A percentile compares a stretch with the other conserved stretches of the same genome.
Evolutionary conservation across 306 rosid species (phyloP).

Genomic region (Fagus crenata): DNA sequence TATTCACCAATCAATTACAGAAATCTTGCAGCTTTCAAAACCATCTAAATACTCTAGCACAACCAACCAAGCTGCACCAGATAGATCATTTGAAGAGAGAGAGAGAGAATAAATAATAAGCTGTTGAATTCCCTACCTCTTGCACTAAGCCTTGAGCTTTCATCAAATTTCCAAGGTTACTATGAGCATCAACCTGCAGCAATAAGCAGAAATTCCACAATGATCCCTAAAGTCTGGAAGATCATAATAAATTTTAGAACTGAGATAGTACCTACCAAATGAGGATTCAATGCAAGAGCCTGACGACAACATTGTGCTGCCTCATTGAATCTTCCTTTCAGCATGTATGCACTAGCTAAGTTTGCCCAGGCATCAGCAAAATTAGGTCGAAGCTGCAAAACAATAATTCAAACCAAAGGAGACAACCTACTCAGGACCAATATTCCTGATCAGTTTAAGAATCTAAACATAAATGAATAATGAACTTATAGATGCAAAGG

Average conservation of each 20-base stretch:
- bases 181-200: constrained; percentile 63
- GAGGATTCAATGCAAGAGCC: constrained; percentile 92
- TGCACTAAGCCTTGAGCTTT: constrained; percentile 71
- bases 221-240: constrained; percentile 8
- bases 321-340: constrained; percentile 90
- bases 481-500: background rate
- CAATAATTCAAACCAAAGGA: constrained; percentile 22
- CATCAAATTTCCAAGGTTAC: constrained; percentile 68
- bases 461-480: background rate
- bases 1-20: background rate
- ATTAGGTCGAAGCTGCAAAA: constrained; percentile 85
- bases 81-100: background rate
- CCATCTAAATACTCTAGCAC: background rate
- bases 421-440: constrained; percentile 8
- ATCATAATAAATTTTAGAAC: background rate
- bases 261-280: constrained; percentile 51
- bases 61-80: background rate
- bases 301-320: constrained; percentile 99
- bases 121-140: constrained; percentile 65
- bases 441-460: background rate
- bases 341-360: constrained; percentile 97
- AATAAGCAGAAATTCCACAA: constrained; percentile 12
- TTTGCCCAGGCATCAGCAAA: constrained; percentile 99
- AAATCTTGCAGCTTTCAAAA: background rate
- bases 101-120: background rate